Percentiles rank a stretch among this genome's conserved stretches.
These are phyloP conservation scores for Bremia lactucae DNA, from an alignment of 352 stramenopile species.

Conservation along the genomic window DNA sequence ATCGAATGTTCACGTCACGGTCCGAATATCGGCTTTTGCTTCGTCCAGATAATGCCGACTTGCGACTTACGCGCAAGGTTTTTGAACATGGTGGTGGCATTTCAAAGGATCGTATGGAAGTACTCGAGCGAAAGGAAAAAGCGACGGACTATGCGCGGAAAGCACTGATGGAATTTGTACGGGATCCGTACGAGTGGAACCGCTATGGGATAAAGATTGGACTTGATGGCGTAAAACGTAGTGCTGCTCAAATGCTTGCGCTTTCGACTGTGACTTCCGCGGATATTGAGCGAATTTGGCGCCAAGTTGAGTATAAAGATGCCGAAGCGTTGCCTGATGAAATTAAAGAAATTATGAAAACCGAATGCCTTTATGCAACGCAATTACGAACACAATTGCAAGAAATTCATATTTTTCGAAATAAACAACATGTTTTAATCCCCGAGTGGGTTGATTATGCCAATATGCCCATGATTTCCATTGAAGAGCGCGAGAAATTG, in stretches of 20 bases:
- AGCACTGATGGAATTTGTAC: constrained; percentile 44
- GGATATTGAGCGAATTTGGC: constrained; percentile 56
- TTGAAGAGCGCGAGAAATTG: constrained; percentile 93
- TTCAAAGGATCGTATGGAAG: constrained; percentile 48
- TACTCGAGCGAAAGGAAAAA: constrained; percentile 81
- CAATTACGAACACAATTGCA: constrained; percentile 90
- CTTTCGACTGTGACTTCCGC: constrained; percentile 48
- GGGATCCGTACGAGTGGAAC: constrained; percentile 77
- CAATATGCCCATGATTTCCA: constrained; percentile 90
- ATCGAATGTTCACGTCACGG: constrained; percentile 98
- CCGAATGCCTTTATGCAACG: constrained; percentile 88
- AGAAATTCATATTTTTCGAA: constrained; percentile 93
- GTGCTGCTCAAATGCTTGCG: constrained; percentile 59
- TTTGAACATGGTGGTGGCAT: constrained; percentile 76
- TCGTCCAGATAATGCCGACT: constrained; percentile 94
- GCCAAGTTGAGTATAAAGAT: constrained; percentile 31
- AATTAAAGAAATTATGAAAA: constrained; percentile 55
- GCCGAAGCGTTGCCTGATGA: constrained; percentile 35
- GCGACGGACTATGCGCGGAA: constrained; percentile 44
- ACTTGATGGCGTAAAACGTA: constrained; percentile 71
- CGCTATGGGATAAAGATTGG: constrained; percentile 68
- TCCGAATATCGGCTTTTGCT: constrained; percentile 86
- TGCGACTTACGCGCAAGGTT: constrained; percentile 91
- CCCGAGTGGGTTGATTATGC: constrained; percentile 90
- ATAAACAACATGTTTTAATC: constrained; percentile 90